Percentiles rank a stretch among this genome's conserved stretches.
phyloP scores from a whole-genome alignment of 257 asterid species.

The Penstemon newberryi region DNA sequence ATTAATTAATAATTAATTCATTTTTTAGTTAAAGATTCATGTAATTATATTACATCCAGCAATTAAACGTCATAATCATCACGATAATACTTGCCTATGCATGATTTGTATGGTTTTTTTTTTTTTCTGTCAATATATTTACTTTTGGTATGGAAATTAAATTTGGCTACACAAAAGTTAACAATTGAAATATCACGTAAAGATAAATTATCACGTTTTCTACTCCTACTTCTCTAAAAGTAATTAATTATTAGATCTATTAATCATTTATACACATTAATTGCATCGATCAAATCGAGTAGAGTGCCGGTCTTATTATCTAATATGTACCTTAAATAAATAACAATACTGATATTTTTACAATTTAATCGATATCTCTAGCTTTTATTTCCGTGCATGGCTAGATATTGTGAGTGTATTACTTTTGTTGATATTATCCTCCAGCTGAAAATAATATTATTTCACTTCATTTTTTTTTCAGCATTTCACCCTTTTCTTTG shows the following conservation, averaged over 20 bases:
- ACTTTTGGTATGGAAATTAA: no score
- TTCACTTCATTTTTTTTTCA: not conserved
- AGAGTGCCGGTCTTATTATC: not conserved
- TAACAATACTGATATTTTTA: not conserved
- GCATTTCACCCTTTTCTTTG: no score
- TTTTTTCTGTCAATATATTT: not conserved
- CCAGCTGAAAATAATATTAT: not conserved
- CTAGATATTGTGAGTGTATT: no score
- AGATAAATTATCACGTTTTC: not conserved
- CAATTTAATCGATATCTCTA: not conserved
- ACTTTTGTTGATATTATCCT: no score
- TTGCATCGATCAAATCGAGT: not conserved
- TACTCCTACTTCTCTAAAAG: not conserved
- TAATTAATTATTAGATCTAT: not conserved
- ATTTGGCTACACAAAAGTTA: not conserved
- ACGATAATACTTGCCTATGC: not conserved
- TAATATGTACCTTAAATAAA: not conserved
- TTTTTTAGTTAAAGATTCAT: slow-evolving; percentile 1
- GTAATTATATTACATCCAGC: not conserved
- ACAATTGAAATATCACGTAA: not conserved
- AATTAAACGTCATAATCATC: not conserved
- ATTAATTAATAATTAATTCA: not conserved
- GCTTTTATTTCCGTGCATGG: not conserved
- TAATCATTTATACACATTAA: not conserved
- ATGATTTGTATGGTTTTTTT: not conserved